Base-by-base conservation (phyloP, 2,329 filamentous ascomycete genomes). In the Phyllosticta paracitricarpa region DNA sequence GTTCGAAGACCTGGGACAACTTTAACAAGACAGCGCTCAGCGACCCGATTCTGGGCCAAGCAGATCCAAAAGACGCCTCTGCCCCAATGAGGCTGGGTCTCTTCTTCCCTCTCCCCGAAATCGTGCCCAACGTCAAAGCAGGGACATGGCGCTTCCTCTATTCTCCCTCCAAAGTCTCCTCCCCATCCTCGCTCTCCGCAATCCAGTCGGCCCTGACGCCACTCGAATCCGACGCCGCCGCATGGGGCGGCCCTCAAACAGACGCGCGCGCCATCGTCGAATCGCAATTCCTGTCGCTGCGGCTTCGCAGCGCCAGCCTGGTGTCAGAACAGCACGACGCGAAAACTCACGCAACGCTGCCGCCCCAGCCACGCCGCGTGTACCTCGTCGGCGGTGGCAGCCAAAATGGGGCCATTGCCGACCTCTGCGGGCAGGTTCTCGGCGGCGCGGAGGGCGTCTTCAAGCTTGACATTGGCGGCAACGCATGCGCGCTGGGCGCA, bases 51-150 rank as follows among this genome's bases (percentile, higher is more conserved):
- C 79, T 97, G 5, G 89, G 85, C 61, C 81, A 89, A 68, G 26
- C 63, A 4, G 72, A 73, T n/a, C 70, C 75, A 0, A 8, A 40
- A 12, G 70, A 75, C 0, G 69, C 71, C 2, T 69, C 71, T 1
- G 83, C 86, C 64, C 78, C 79, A n/a, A 88, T 91, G 73, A 91
- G 91, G 73, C 78, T 97, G 30, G 94, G 91, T 0, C 83, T 97
- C n/a, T 97, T 92, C 80, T 99, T 97, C 75, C 89, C 91, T 17
- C 86, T 94, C 1, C 92, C 91, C 2, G 94, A 99, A 77, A 97
- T 96, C 70, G 93, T 99, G 4, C 94, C 94, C 57, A 96, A 96
- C 72, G 84, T 97, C 63, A 84, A 81, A 60, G 84, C 89, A 0
- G 93, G 94, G 57, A 92, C 89, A 55, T 97, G 91, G 89, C 87